phyloP scores from a whole-genome alignment of 2,329 filamentous ascomycete genomes.

The Alternaria ventricosa region DNA sequence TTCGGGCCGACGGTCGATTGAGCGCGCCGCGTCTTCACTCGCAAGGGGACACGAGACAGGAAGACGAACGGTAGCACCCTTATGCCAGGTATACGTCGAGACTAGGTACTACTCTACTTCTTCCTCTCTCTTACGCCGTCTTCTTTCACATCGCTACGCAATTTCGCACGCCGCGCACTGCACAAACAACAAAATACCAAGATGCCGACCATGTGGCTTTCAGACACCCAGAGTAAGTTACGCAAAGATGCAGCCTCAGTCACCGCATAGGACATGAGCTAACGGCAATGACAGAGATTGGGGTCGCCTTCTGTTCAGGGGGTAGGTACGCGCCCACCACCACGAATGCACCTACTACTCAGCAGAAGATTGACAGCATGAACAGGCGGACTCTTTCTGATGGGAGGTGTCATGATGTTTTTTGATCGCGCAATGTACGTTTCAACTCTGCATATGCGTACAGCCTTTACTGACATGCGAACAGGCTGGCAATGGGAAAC shows the following conservation, averaged over 20 bases:
- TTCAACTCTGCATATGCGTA: background rate
- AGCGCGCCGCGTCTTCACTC: constrained; percentile 23
- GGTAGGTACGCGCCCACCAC: constrained; percentile 67
- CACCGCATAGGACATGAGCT: constrained; percentile 4
- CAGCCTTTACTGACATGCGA: constrained; percentile 9
- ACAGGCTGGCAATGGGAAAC: constrained; percentile 95
- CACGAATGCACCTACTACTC: constrained; percentile 21
- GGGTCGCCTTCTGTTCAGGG: constrained; percentile 96
- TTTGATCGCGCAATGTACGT: constrained; percentile 93
- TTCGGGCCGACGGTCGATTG: constrained; percentile 12
- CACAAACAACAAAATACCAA: constrained; percentile 22
- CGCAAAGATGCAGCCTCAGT: constrained; percentile 4
- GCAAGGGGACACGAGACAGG: constrained; percentile 43
- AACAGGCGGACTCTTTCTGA: constrained; percentile 89
- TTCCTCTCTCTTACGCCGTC: background rate
- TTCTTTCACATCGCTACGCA: background rate
- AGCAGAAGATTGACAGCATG: constrained; percentile 8
- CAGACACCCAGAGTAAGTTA: constrained; percentile 88
- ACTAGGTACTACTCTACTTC: constrained; percentile 2
- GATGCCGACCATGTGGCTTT: constrained; percentile 92
- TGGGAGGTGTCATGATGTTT: constrained; percentile 94
- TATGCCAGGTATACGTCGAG: constrained; percentile 13
- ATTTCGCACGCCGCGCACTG: constrained; percentile 7
- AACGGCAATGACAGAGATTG: constrained; percentile 71
- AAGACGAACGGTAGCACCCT: constrained; percentile 13